Base-by-base conservation (phyloP, 2,329 filamentous ascomycete genomes). In the Fusarium sp. region DNA sequence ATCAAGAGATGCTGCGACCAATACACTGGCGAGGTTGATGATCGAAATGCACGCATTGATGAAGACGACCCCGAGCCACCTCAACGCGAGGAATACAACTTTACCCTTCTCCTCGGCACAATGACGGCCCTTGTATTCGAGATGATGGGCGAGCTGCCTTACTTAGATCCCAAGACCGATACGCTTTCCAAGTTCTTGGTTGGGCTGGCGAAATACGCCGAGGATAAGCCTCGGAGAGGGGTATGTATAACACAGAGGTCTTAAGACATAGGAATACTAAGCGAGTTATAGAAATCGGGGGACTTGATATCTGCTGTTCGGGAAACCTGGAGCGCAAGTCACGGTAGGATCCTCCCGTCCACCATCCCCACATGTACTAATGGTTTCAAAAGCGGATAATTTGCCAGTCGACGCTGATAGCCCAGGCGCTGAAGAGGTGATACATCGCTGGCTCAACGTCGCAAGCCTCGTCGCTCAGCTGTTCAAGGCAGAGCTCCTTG, bases 401-500 rank as follows among this genome's bases (percentile, higher is more conserved):
- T n/a, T n/a, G n/a, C n/a, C n/a, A n/a, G n/a, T n/a, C n/a, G n/a
- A n/a, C n/a, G n/a, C n/a, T n/a, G n/a, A n/a, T n/a, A n/a, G n/a
- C n/a, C n/a, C n/a, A n/a, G n/a, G n/a, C n/a, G n/a, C n/a, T n/a
- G 32, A 37, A 37, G 9, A 5, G 16, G 32, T 5, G 16, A 37
- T n/a, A 18, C 5, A n/a, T n/a, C 9, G 6, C 2, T 69, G 61
- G 47, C 4, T 70, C 24, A 69, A 32, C 48, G 40, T 20, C 14
- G 7, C 57, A 2, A 57, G 57, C 1, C 30, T 70, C 0, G 4
- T 69, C 2, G 67, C 61, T 4, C 57, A 63, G 16, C 49, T 70
- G 2, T 56, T 18, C 9, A 49, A 45, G 16, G 61, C 6, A 14
- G 57, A 37, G 16, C 32, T 37, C 3, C 32, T 37, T 11, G 32